phyloP scores from a whole-genome alignment of 2,329 filamentous ascomycete species.

The Fusarium napiforme region DNA sequence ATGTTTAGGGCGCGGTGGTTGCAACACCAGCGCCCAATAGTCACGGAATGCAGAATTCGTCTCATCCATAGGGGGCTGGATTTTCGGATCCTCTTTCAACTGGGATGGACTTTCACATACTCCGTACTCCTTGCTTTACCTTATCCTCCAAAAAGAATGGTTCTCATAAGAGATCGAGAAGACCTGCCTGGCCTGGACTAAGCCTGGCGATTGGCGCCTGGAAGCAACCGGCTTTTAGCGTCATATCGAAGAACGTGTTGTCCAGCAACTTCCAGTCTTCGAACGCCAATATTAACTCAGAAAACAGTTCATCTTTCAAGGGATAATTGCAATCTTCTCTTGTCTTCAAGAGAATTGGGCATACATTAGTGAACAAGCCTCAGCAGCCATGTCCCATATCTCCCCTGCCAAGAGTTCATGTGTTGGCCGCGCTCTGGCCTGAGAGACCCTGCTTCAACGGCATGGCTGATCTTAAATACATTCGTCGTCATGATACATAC shows the following conservation, averaged over 20 bases:
- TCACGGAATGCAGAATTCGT: conserved; percentile 18
- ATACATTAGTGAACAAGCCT: conserved; percentile 9
- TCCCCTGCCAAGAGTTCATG: conserved; percentile 31
- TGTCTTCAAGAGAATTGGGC: neutral
- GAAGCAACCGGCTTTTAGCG: conserved; percentile 10
- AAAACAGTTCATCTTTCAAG: neutral
- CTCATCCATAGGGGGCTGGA: neutral
- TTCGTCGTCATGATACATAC: conserved; percentile 8
- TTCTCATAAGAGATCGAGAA: neutral
- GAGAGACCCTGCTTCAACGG: conserved; percentile 4
- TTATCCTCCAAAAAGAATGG: neutral
- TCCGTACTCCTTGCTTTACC: neutral
- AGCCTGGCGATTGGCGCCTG: neutral
- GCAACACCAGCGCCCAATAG: conserved; percentile 20
- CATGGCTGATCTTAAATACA: conserved; percentile 14
- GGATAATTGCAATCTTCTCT: neutral
- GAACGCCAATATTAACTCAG: neutral
- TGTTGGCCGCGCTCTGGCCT: neutral
- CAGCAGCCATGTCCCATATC: conserved; percentile 20
- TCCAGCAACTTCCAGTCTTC: neutral
- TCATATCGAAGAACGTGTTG: conserved; percentile 1
- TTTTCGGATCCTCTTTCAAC: neutral
- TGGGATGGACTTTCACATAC: neutral
- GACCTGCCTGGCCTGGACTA: neutral
- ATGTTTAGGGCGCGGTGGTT: conserved; percentile 14